These are phyloP conservation scores for Glebionis coronaria DNA, from an alignment of 129 eudicot species.

Conservation along the genomic window DNA sequence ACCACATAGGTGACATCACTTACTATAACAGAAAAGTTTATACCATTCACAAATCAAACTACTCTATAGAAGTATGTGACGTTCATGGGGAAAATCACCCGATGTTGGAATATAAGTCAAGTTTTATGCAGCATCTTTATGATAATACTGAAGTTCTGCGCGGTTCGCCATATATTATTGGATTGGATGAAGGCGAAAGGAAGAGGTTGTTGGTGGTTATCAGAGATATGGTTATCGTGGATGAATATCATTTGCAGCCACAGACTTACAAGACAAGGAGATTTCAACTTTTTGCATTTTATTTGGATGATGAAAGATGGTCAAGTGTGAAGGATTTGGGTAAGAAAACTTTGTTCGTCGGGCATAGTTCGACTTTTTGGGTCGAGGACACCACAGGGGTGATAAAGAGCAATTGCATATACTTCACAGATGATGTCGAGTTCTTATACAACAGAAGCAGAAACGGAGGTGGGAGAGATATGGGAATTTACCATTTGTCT, in stretches of 20 bases:
- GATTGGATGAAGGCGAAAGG: neutral
- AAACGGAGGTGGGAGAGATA: neutral
- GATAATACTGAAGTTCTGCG: neutral
- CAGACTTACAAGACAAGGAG: neutral
- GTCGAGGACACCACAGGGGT: neutral
- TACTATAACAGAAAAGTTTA: neutral
- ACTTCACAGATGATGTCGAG: neutral
- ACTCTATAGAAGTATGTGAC: neutral
- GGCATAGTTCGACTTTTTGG: neutral
- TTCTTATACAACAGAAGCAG: no score
- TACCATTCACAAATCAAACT: neutral
- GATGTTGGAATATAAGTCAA: no score
- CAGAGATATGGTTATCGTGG: neutral
- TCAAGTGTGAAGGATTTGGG: neutral
- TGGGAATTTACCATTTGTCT: neutral
- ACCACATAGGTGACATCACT: neutral
- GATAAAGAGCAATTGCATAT: constrained; percentile 6
- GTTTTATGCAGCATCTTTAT: no score
- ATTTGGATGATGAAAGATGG: neutral
- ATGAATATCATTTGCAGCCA: neutral
- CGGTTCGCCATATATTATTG: neutral
- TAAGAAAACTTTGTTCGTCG: constrained; percentile 1
- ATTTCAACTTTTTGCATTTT: neutral
- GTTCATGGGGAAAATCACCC: neutral
- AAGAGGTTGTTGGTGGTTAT: constrained; percentile 1